A percentile compares a stretch with the other conserved stretches of the same genome.
Conservation (phyloP, 768 basidiomycete species). For the Termitomyces sp. region DNA sequence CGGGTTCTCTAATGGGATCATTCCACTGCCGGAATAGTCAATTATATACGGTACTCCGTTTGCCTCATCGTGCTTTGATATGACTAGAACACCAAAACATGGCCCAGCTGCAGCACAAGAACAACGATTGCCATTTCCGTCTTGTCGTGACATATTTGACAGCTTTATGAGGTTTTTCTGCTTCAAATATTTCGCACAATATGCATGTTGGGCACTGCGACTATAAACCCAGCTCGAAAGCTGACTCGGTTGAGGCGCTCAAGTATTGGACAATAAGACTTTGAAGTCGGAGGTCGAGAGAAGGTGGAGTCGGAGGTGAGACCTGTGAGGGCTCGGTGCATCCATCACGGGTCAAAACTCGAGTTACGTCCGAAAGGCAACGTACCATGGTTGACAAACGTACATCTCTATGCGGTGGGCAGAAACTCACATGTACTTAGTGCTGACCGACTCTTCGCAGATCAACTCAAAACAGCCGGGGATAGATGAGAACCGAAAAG, state of each 20-base stretch:
- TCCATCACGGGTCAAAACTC: background rate
- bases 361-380: background rate
- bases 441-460: too few relatives aligned
- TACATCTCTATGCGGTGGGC: background rate
- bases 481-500: too few relatives aligned
- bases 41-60: background rate
- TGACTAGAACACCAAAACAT: background rate
- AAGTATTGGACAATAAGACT: too few relatives aligned
- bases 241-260: too few relatives aligned
- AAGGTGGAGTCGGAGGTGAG: background rate
- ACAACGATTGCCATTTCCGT: slow-evolving; percentile 2
- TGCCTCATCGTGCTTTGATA: background rate
- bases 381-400: background rate
- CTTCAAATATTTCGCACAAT: background rate
- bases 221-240: background rate
- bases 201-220: background rate
- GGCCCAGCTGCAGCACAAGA: background rate
- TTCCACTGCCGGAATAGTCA: slow-evolving; percentile 8
- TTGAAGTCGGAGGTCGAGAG: too few relatives aligned
- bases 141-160: background rate
- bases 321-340: too few relatives aligned
- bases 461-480: too few relatives aligned
- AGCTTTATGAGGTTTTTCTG: background rate
- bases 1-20: slow-evolving; percentile 3
- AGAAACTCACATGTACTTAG: too few relatives aligned